Evolutionary conservation across 306 rosid species (phyloP).

Genomic region (Trifolium subterraneum): DNA sequence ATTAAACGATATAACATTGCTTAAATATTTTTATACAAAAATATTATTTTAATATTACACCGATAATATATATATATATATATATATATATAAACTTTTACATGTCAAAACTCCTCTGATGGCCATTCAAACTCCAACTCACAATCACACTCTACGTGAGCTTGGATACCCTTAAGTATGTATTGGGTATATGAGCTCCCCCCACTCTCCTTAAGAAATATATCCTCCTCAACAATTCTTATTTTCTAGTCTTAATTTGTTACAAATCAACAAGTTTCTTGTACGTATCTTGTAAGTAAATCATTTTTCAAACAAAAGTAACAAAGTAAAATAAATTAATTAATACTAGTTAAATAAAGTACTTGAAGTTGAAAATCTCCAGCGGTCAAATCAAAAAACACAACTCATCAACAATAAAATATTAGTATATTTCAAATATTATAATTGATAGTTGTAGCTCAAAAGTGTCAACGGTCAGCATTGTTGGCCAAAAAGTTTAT

Average conservation of each 20-base stretch:
- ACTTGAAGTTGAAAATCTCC: conserved; percentile 23
- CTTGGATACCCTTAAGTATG: too few relatives aligned
- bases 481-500: conserved; percentile 56
- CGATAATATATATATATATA: too few relatives aligned
- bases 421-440: background rate
- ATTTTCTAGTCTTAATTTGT: background rate
- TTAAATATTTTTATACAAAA: too few relatives aligned
- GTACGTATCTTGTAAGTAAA: conserved; percentile 15
- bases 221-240: background rate
- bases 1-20: too few relatives aligned
- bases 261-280: conserved; percentile 7
- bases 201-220: too few relatives aligned
- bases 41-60: too few relatives aligned
- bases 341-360: background rate
- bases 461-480: conserved; percentile 79
- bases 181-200: too few relatives aligned
- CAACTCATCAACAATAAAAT: conserved; percentile 18
- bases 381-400: conserved; percentile 43
- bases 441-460: conserved; percentile 24
- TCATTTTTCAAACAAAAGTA: background rate
- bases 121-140: too few relatives aligned
- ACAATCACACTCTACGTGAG: too few relatives aligned
- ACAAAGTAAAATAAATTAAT: background rate
- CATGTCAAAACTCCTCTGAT: too few relatives aligned
- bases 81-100: too few relatives aligned